phyloP scores from a whole-genome alignment of 2,329 filamentous ascomycete species.

The Ophiognomonia clavigignenti-juglandacearum region DNA sequence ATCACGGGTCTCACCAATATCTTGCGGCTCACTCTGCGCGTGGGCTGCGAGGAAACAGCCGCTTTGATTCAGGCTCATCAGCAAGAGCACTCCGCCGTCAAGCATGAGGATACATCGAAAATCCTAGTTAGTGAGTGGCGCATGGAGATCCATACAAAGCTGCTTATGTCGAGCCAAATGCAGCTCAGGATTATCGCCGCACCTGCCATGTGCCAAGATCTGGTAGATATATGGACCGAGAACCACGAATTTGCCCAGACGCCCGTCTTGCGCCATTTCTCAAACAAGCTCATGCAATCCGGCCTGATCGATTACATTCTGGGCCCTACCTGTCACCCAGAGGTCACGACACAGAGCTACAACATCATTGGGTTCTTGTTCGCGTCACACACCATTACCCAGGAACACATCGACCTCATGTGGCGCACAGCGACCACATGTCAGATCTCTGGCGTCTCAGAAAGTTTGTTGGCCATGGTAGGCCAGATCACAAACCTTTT shows the following conservation, averaged over 20 bases:
- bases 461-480: conserved; percentile 69
- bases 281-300: conserved; percentile 63
- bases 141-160: conserved; percentile 62
- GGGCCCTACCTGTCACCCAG: conserved; percentile 85
- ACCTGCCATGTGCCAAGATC: conserved; percentile 64
- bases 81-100: conserved; percentile 32
- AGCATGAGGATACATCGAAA: conserved; percentile 35
- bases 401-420: conserved; percentile 69
- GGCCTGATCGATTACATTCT: conserved; percentile 82
- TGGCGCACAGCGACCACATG: conserved; percentile 80
- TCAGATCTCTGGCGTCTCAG: conserved; percentile 78
- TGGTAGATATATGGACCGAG: conserved; percentile 62
- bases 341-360: conserved; percentile 73
- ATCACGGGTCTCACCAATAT: conserved; percentile 40
- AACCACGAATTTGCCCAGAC: conserved; percentile 39
- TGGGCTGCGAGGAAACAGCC: conserved; percentile 30
- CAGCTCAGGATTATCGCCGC: conserved; percentile 79
- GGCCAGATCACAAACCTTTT: conserved; percentile 43
- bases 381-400: conserved; percentile 68
- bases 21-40: conserved; percentile 34
- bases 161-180: conserved; percentile 84
- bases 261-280: conserved; percentile 60
- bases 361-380: conserved; percentile 87
- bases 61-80: conserved; percentile 28
- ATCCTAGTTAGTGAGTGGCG: conserved; percentile 62